These are phyloP conservation scores for Fistulina hepatica DNA, from an alignment of 1,284 basidiomycete genomes.

Conservation along the genomic window DNA sequence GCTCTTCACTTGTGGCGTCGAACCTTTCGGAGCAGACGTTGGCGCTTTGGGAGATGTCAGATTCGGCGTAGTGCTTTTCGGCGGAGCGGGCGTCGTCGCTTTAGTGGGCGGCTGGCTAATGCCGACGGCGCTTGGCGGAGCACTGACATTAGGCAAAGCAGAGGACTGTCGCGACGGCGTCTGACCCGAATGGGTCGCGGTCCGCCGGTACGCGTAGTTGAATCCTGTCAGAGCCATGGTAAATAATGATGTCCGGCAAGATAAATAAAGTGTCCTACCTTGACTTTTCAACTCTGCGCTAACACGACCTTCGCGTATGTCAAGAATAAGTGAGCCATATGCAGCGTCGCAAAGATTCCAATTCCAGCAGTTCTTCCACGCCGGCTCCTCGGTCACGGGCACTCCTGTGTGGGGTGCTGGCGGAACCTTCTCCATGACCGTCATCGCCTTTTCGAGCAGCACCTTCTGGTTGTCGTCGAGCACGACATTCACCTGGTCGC, in stretches of 20 bases:
- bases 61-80: conserved; percentile 26
- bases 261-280: conserved; percentile 40
- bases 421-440: conserved; percentile 75
- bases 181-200: too few species aligned
- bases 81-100: conserved; percentile 23
- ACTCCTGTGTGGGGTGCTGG: conserved; percentile 49
- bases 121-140: conserved; percentile 8
- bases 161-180: conserved; percentile 20
- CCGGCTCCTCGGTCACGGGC: conserved; percentile 64
- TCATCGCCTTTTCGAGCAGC: conserved; percentile 82
- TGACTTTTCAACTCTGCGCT: conserved; percentile 88
- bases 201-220: conserved; percentile 88
- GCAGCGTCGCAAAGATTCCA: conserved; percentile 96
- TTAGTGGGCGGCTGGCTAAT: conserved; percentile 26
- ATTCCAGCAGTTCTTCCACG: conserved; percentile 99
- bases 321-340: conserved; percentile 80
- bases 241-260: neutral
- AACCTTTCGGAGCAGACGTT: conserved; percentile 22
- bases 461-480: conserved; percentile 88
- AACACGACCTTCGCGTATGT: conserved; percentile 85
- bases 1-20: conserved; percentile 19
- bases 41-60: conserved; percentile 26
- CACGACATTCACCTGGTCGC: conserved; percentile 82
- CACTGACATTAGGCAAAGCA: conserved; percentile 20
- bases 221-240: conserved; percentile 48